These are phyloP conservation scores for Fusarium nurragi DNA, from an alignment of 2,329 filamentous ascomycete species.

Conservation along the genomic window DNA sequence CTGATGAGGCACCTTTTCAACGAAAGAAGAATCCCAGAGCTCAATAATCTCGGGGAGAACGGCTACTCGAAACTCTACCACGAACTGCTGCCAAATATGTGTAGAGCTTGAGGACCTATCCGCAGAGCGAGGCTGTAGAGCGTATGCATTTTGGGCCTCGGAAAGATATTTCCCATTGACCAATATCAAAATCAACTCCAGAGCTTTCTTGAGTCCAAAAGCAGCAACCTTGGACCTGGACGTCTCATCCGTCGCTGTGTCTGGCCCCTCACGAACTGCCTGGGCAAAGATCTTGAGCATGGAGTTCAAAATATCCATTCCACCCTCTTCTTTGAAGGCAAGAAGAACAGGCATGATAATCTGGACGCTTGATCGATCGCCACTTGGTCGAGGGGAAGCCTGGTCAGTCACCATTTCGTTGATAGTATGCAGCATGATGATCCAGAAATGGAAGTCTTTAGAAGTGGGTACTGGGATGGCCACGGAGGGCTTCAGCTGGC, in stretches of 20 bases:
- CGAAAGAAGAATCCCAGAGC: slow-evolving; percentile 86
- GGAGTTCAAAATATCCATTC: slow-evolving; percentile 76
- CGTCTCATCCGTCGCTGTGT: slow-evolving; percentile 58
- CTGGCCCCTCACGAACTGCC: slow-evolving; percentile 44
- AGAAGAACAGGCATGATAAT: slow-evolving; percentile 81
- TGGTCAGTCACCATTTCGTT: slow-evolving; percentile 81
- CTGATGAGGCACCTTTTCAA: slow-evolving; percentile 80
- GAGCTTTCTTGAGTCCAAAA: slow-evolving; percentile 79
- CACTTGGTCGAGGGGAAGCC: slow-evolving; percentile 57
- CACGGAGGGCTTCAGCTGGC: slow-evolving; percentile 66
- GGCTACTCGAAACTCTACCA: slow-evolving; percentile 84
- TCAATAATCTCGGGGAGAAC: slow-evolving; percentile 79
- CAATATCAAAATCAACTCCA: slow-evolving; percentile 81
- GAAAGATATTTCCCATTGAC: slow-evolving; percentile 80
- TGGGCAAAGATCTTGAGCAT: slow-evolving; percentile 74
- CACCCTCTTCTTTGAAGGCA: slow-evolving; percentile 84
- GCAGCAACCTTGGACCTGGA: slow-evolving; percentile 60
- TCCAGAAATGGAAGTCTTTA: slow-evolving; percentile 81
- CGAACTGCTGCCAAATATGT: slow-evolving; percentile 72
- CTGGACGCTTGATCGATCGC: slow-evolving; percentile 60
- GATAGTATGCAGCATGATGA: slow-evolving; percentile 80
- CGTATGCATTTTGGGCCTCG: slow-evolving; percentile 74
- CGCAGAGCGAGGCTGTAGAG: slow-evolving; percentile 51
- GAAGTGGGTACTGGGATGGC: slow-evolving; percentile 58
- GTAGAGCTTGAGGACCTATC: slow-evolving; percentile 55